Evolutionary conservation across 2,329 filamentous ascomycete genomes (phyloP), one percentile per base, ranked within the genome.

Genomic region (Neurospora sp.): DNA sequence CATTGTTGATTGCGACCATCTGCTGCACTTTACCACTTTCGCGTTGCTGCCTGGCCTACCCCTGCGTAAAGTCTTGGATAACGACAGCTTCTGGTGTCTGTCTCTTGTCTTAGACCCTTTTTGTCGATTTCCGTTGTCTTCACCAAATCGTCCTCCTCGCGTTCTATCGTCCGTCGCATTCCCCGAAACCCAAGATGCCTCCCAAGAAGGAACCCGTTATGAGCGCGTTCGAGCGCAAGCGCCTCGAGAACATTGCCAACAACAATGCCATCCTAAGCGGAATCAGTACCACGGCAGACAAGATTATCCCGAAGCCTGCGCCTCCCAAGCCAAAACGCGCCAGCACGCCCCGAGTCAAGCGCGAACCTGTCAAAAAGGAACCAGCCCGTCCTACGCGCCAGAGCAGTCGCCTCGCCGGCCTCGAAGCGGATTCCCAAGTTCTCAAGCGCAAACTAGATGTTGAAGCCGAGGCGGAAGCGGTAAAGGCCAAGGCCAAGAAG

Each of bases 151-250:
- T 36, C 42, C 58, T 17, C 3, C 23, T 40, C 67, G 1, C 28
- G 7, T 62, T 8, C 1, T 11, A 69, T 52, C 68, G 66, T 71
- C 68, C 70, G 38, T 38, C 11, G 38, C 38, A 4, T 28, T 40
- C 78, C 74, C 73, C 72, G 75, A 70, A 70, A 68, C 19, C 73
- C 71, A 78, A 66, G 42, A 87, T 89, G 85, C 79, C 85, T 1
- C 78, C 81, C 1, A 80, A 81, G 17, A 81, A 79, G 28, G 81
- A 85, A 76, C 78, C 82, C 38, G 86, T 86, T 42, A 82, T 96
- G 75, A 96, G 92, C 80, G 92, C 93, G 46, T 97, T 97, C 80
- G 94, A 97, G 83, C 89, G 90, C 76, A 89, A 92, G 74, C 87
- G 94, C 0, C 87, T 93, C 17, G 93, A 93, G 72, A 97, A 97